Base-by-base conservation (phyloP, 2,329 filamentous ascomycete genomes). In the Neofusicoccum parvum region DNA sequence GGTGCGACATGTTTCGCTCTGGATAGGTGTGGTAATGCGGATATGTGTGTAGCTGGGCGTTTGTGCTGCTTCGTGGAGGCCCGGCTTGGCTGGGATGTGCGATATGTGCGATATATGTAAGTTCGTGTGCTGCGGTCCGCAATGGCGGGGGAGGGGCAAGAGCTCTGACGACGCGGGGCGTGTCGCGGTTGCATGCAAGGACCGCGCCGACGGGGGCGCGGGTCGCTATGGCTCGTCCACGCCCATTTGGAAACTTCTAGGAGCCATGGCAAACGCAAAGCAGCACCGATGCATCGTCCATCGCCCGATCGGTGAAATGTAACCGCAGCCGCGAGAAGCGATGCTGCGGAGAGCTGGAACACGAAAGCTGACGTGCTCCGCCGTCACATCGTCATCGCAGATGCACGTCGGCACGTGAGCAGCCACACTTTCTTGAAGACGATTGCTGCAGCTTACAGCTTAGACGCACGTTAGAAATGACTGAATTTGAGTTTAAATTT, bases 1-100 rank as follows among this genome's bases (percentile, higher is more conserved):
- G 73, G 63, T 72, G 63, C 20, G 66, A 67, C 62, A 67, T 67
- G n/a, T 5, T 54, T 17, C 15, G 9, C 11, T 34, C 5, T 15
- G 34, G 32, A 17, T 39, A 17, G 17, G n/a, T 23, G 6, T 9
- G 48, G n/a, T 39, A 36, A 27, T 34, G 46, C 17, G 59, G 17
- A 15, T 9, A 36, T 53, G 14, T 41, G 23, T 53, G 37, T 53
- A 17, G 48, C 5, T 32, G 5, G 48, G 12, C 15, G 43, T 63
- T 32, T 14, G 49, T 32, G 45, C 20, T 54, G 41, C 9, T 54
- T 34, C 48, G 27, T n/a, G 15, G 27, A 32, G 27, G 27, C 0
- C 6, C 27, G 1, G 27, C 27, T 7, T 32, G 23, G 62, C 48
- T n/a, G 7, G 20, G 49, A 43, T 23, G 49, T 14, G 48, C 32